Conservation (phyloP, 176 grass and related monocot species). For the Aegilops speltoides region DNA sequence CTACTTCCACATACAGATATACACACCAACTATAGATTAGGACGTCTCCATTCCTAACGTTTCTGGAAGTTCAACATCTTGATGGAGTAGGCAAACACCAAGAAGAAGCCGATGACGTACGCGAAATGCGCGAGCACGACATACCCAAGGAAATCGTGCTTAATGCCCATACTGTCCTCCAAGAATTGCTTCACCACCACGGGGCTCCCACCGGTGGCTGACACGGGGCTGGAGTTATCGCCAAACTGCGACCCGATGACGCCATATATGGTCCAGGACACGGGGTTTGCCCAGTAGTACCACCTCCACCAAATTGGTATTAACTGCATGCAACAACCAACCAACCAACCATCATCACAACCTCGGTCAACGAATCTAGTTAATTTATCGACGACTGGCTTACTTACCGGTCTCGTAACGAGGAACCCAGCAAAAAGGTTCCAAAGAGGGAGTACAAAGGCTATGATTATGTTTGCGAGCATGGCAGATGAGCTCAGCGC, state of each 20-base stretch:
- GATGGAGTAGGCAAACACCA: conserved; percentile 76
- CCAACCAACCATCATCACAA: too few species aligned
- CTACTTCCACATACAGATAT: too few species aligned
- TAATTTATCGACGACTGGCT: background rate
- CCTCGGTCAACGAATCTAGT: background rate
- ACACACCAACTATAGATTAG: too few species aligned
- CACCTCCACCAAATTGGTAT: conserved; percentile 96
- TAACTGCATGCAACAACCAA: conserved; percentile 15
- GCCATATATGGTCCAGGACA: conserved; percentile 87
- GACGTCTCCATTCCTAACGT: conserved; percentile 32
- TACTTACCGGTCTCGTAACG: conserved; percentile 59
- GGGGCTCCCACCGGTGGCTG: conserved; percentile 33
- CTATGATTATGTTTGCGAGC: conserved; percentile 52
- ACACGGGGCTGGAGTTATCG: background rate
- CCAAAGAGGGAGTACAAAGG: conserved; percentile 69
- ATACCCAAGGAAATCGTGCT: conserved; percentile 61
- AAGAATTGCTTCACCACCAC: conserved; percentile 47
- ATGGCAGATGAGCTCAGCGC: conserved; percentile 57
- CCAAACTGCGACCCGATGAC: conserved; percentile 66
- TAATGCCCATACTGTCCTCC: conserved; percentile 43
- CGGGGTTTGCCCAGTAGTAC: conserved; percentile 83
- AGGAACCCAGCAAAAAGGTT: conserved; percentile 81
- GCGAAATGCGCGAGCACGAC: conserved; percentile 57
- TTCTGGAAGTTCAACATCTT: conserved; percentile 86
- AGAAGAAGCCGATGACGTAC: conserved; percentile 59